These are phyloP conservation scores for Peronospora destructor DNA, from an alignment of 352 stramenopile genomes.

Conservation along the genomic window DNA sequence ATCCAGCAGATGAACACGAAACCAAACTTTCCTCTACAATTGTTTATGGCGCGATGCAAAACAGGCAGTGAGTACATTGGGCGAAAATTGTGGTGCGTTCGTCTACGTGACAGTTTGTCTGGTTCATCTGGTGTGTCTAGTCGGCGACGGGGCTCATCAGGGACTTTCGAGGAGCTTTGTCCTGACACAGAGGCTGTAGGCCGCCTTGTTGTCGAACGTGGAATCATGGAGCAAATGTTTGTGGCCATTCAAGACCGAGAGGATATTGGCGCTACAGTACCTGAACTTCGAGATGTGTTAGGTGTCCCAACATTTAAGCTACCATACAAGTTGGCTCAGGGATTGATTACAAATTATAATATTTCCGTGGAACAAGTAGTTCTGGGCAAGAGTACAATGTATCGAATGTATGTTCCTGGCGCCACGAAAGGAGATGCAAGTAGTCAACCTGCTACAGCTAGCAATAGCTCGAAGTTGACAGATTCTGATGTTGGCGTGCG, in stretches of 20 bases:
- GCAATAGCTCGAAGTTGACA: slow-evolving; percentile 2
- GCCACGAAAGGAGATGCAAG: slow-evolving; percentile 1
- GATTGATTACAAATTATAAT: slow-evolving; percentile 75
- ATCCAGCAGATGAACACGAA: slow-evolving; percentile 61
- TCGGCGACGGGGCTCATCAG: slow-evolving; percentile 9
- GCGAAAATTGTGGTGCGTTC: slow-evolving; percentile 75
- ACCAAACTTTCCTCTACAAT: slow-evolving; percentile 52
- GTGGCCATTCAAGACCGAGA: slow-evolving; percentile 46
- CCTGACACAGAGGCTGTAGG: slow-evolving; percentile 17
- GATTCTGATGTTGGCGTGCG: slow-evolving; percentile 16
- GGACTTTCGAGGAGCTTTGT: slow-evolving; percentile 23
- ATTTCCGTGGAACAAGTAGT: slow-evolving; percentile 72
- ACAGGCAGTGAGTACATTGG: slow-evolving; percentile 49
- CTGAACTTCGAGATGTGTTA: slow-evolving; percentile 68
- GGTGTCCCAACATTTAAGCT: slow-evolving; percentile 81
- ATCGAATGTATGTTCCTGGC: slow-evolving; percentile 68
- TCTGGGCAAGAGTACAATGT: slow-evolving; percentile 75
- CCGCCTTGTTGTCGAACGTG: slow-evolving; percentile 53
- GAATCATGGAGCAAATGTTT: slow-evolving; percentile 79
- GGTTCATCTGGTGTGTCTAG: slow-evolving; percentile 1
- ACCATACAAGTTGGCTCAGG: slow-evolving; percentile 73
- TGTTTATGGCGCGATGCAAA: slow-evolving; percentile 81
- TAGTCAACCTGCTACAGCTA: slow-evolving; percentile 2
- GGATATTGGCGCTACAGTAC: slow-evolving; percentile 55
- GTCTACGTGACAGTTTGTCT: slow-evolving; percentile 28